phyloP scores from a whole-genome alignment of 306 rosid species.

The Quercus bicolor region DNA sequence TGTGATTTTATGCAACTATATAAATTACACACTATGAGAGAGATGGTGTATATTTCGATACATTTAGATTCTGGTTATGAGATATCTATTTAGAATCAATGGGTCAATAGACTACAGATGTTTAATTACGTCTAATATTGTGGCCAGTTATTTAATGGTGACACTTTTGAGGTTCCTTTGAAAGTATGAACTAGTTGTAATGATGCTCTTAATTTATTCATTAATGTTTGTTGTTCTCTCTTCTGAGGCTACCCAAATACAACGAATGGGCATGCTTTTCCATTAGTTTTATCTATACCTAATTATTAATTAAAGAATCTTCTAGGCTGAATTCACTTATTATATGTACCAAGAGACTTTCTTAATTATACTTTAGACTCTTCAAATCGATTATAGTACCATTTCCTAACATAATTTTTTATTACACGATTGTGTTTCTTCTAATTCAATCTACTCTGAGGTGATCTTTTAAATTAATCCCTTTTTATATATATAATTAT shows the following conservation, averaged over 20 bases:
- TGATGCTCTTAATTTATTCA: background rate
- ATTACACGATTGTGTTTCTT: background rate
- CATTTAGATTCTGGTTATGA: no score
- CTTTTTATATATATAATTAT: conserved; percentile 10
- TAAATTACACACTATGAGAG: no score
- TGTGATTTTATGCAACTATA: no score
- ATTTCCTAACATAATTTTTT: background rate
- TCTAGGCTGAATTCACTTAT: conserved; percentile 21
- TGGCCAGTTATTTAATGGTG: background rate
- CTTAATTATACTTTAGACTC: conserved; percentile 5
- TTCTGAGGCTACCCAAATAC: background rate
- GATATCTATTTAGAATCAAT: no score
- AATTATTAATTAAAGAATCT: conserved; percentile 13
- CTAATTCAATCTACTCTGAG: background rate
- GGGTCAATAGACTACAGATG: background rate
- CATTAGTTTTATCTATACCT: conserved; percentile 6
- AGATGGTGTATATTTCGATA: no score
- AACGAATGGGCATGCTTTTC: conserved; percentile 2
- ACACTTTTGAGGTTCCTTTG: background rate
- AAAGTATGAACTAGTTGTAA: no score
- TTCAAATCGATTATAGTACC: conserved; percentile 10
- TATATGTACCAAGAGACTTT: background rate
- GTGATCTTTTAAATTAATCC: background rate
- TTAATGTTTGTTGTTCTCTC: background rate
- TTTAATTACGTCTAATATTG: background rate